A percentile compares a stretch with the other conserved stretches of the same genome.
phyloP scores from a whole-genome alignment of 2,329 filamentous ascomycete genomes.

The Ceratocystis eucalypticola region DNA sequence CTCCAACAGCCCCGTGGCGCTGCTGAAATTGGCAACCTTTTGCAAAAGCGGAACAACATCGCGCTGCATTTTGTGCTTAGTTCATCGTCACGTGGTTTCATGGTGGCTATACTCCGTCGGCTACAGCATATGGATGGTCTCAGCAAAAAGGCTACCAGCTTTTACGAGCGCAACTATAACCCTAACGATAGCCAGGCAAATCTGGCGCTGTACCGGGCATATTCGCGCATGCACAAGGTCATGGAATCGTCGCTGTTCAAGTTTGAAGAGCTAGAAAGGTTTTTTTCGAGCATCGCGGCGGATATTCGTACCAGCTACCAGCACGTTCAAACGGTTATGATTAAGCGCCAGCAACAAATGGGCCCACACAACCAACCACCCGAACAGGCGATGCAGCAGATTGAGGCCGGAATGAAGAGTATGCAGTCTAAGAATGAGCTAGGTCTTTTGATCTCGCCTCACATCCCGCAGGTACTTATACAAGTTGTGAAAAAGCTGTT shows the following conservation, averaged over 20 bases:
- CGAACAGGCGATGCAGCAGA: constrained; percentile 28
- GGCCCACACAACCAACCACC: constrained; percentile 19
- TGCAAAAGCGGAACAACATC: constrained; percentile 43
- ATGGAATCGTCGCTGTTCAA: constrained; percentile 41
- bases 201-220: constrained; percentile 42
- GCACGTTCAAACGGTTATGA: constrained; percentile 15
- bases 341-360: constrained; percentile 3
- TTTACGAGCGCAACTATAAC: constrained; percentile 33
- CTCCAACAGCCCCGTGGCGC: constrained; percentile 31
- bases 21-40: constrained; percentile 34
- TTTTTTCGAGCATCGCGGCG: constrained; percentile 37
- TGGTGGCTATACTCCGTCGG: constrained; percentile 54
- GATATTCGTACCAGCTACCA: constrained; percentile 36
- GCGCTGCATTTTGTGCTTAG: constrained; percentile 54
- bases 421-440: constrained; percentile 39
- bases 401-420: constrained; percentile 33
- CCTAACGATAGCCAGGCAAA: constrained; percentile 34
- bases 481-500: constrained; percentile 54
- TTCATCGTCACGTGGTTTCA: constrained; percentile 58
- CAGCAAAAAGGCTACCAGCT: constrained; percentile 36
- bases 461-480: constrained; percentile 36
- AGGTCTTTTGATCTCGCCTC: constrained; percentile 36
- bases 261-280: constrained; percentile 47
- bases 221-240: constrained; percentile 40
- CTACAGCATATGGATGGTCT: constrained; percentile 43